These are phyloP conservation scores for Luffa aegyptiaca DNA, from an alignment of 306 rosid species.

Conservation along the genomic window DNA sequence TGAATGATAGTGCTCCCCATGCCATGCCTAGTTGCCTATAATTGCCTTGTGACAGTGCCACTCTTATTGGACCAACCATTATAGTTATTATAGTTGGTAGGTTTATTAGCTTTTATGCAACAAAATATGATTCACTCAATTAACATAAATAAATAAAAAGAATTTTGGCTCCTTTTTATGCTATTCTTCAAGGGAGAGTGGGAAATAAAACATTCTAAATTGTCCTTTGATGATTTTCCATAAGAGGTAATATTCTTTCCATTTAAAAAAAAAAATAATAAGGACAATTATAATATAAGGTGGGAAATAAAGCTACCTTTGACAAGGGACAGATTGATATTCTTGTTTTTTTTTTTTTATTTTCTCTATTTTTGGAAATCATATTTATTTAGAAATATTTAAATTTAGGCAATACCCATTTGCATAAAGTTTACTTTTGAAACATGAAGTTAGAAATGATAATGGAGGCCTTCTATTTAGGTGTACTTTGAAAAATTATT, in stretches of 20 bases:
- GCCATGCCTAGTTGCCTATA: conserved; percentile 9
- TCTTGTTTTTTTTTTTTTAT: too few species aligned
- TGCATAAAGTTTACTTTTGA: too few species aligned
- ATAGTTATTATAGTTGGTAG: conserved; percentile 6
- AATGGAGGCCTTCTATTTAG: too few species aligned
- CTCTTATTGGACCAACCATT: conserved; percentile 6
- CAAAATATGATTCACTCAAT: not conserved
- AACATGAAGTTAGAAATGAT: too few species aligned
- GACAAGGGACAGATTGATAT: too few species aligned
- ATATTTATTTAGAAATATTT: too few species aligned
- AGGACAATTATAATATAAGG: too few species aligned
- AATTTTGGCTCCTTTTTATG: not conserved
- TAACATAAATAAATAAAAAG: not conserved
- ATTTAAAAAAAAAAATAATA: too few species aligned
- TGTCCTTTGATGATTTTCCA: not conserved
- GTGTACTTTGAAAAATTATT: too few species aligned
- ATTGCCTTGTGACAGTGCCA: not conserved
- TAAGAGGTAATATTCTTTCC: not conserved
- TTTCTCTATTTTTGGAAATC: too few species aligned
- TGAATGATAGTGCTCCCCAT: conserved; percentile 8
- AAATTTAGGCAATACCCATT: too few species aligned
- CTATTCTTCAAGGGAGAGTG: not conserved
- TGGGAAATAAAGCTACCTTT: too few species aligned
- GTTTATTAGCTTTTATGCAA: not conserved
- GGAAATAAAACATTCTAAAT: not conserved